These are phyloP conservation scores for Colletotrichum tropicale DNA, from an alignment of 2,329 filamentous ascomycete genomes.

Conservation along the genomic window DNA sequence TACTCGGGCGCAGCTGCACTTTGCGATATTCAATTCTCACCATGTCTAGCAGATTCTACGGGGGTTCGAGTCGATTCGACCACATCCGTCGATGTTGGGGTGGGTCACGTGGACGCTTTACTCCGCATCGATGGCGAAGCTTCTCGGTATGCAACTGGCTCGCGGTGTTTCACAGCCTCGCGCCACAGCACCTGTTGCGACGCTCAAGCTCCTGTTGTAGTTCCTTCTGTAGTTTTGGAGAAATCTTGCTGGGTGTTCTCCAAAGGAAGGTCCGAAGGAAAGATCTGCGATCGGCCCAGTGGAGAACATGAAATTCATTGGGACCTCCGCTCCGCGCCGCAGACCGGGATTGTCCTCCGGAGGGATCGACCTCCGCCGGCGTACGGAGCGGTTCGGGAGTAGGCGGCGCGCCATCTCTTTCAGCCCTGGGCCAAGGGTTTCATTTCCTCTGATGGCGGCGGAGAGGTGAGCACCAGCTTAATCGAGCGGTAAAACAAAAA, in stretches of 20 bases:
- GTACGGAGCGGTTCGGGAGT: not conserved
- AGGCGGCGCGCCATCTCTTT: not conserved
- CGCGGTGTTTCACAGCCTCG: not conserved
- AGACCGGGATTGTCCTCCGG: not conserved
- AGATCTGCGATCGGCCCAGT: not conserved
- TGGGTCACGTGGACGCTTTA: constrained; percentile 8
- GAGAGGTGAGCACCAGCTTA: not conserved
- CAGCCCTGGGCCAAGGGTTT: not conserved
- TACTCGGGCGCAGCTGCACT: not conserved
- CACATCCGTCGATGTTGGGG: not conserved
- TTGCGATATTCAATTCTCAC: not conserved
- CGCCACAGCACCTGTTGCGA: not conserved
- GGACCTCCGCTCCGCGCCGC: not conserved
- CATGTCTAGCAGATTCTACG: not conserved
- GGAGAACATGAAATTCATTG: not conserved
- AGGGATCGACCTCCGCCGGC: not conserved
- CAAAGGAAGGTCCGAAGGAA: not conserved
- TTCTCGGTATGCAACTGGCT: not conserved
- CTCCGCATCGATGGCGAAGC: constrained; percentile 13
- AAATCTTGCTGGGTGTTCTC: not conserved
- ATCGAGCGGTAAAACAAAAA: not conserved
- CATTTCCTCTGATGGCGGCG: not conserved
- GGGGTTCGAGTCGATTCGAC: not conserved
- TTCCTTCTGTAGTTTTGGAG: not conserved
- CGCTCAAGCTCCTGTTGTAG: not conserved